Evolutionary conservation across 1,139 yeast genomes (phyloP), one percentile per base, ranked within the genome.

Genomic region (Hyphopichia wangnamkhiaoensis): DNA sequence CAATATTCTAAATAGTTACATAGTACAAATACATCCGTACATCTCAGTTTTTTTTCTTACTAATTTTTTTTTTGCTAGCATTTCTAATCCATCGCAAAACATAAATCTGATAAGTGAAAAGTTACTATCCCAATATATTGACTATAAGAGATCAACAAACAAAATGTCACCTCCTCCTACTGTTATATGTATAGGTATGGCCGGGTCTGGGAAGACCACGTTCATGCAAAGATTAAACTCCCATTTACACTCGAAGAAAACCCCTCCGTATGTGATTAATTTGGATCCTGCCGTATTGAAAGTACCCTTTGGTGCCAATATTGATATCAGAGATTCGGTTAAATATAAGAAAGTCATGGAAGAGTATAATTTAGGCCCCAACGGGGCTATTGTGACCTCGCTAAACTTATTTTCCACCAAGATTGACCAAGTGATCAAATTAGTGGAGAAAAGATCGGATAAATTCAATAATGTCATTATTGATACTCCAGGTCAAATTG

Each of bases 401-500:
- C 71, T 94, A 45, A 94, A 94, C 57, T 68, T 94, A 40, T 94
- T 94, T 56, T 74, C 96, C 37, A 94, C 99, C 20, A 94, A 94
- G 63, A 89, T 94, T 42, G 99, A 94, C 58, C 98, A 94, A 64
- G 98, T 94, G 6, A 81, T 94, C 43, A 76, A 79, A 35, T 71
- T 94, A 35, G 87, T 91, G 16, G 96, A 91, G 55, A 89, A 89
- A 56, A 78, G 94, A 53, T 73, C 88, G 1, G 82, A 79, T 21
- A 67, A 68, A 33, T 76, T 78, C 45, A 65, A 79, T 23, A 84
- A 90, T 59, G 87, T 93, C 45, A 84, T 94, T 34, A 79, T 93
- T 37, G 99, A 94, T 62, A 94, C 99, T 1, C 99, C 99, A 0
- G 99, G 99, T 6, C 99, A 94, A 63, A 94, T 94, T 46, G 98